These are phyloP conservation scores for Auricularia auricula-judae DNA, from an alignment of 768 basidiomycete species.

Conservation along the genomic window DNA sequence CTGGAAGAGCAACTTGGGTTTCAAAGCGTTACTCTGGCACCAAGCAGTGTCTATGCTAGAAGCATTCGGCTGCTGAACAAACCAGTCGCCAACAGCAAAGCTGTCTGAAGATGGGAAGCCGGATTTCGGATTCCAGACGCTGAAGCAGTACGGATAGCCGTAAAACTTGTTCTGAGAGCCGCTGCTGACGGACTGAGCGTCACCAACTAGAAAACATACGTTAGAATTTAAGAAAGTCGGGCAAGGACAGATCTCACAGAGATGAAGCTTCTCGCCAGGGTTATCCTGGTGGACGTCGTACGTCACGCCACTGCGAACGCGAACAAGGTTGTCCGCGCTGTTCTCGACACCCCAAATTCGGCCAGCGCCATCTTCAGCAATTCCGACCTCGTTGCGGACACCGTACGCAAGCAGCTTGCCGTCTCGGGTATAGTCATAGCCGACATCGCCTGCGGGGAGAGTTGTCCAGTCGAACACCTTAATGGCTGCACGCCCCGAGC, in stretches of 20 bases:
- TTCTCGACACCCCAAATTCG: neutral
- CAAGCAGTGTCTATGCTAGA: neutral
- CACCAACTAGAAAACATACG: neutral
- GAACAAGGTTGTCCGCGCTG: neutral
- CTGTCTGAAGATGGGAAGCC: neutral
- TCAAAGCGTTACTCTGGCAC: neutral
- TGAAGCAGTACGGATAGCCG: neutral
- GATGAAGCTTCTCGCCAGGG: neutral
- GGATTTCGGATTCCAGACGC: neutral
- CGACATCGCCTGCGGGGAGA: neutral
- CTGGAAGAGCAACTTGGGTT: neutral
- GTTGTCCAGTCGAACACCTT: neutral
- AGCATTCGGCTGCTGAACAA: neutral
- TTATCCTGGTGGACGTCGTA: neutral
- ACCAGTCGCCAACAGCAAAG: neutral
- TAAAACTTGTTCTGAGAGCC: neutral
- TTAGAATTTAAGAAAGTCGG: neutral
- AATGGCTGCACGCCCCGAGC: neutral
- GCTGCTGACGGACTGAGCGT: neutral
- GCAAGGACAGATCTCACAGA: neutral
- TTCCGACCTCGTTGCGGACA: neutral
- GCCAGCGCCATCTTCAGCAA: neutral
- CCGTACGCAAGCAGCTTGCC: neutral
- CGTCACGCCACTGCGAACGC: neutral
- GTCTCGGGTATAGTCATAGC: neutral